Base-by-base conservation (phyloP, 2,329 filamentous ascomycete species). In the Hysterium pulicare region DNA sequence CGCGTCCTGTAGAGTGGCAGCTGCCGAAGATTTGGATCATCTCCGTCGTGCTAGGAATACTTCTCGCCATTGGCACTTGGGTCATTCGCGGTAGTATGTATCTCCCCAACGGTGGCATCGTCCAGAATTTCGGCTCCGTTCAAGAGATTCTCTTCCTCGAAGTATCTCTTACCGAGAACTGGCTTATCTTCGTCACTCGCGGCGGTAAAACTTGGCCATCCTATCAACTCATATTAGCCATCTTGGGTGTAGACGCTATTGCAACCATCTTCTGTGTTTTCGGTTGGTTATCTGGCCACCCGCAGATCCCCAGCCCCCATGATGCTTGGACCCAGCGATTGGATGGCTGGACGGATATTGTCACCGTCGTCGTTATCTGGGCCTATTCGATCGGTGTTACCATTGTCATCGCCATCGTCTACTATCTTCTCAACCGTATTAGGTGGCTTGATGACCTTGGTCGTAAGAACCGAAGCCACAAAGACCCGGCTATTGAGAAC, bases 11-110 rank as follows among this genome's bases (percentile, higher is more conserved):
- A 57, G 84, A 88, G 68, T 89, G 85, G 85, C 85, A 89, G 71
- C 67, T 89, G 51, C 84, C 84, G 51, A 89, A 88, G 77, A 88
- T 88, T 63, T 88, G 84, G 85, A 77, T 88, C 53, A 87, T 89
- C 59, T 83, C 79, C 48, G 73, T 85, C 52, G 71, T 85, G 46
- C 78, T 88, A 38, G 85, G 85, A 66, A 52, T 79, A 24, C 70
- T 87, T 33, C 82, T 89, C 32, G 84, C 85, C 42, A 61, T 78
- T 33, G 84, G 74, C 47, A 89, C 85, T 55, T 89, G 85, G 85
- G 73, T 88, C 59, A 71, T 87, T 50, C 84, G 84, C 59, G 85
- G 79, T 40, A 77, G 84, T 37, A 70, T 88, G 59, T 88, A 81
- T 76, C 69, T 87, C 16, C 70, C 72, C 46, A 81, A 79, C 66